Base-by-base conservation (phyloP, 23 red algal species). In the Cyanidiococcus yangmingshanensis region DNA sequence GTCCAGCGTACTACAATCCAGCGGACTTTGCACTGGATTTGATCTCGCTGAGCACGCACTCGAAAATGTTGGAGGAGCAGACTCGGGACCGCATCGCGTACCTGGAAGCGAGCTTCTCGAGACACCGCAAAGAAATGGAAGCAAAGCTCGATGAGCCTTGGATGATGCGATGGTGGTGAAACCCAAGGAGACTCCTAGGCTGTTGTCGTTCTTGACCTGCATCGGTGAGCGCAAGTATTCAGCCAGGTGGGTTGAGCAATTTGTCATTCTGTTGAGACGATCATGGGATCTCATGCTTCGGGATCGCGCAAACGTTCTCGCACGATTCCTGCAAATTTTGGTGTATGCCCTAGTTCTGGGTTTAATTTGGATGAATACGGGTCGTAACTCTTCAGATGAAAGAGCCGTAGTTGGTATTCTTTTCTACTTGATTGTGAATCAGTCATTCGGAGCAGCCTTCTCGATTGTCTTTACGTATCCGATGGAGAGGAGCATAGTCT, bases 1-100 rank as follows among this genome's bases (percentile, higher is more conserved):
- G 88, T 37, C 94, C 94, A 24, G 58, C 76, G 3, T 80, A 85
- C 38, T 98, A 89, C 76, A 98, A 98, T 58, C 94, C 94, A 35
- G 94, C 94, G 32, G 94, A 98, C 40, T 98, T 91, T 77, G 90
- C 90, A 50, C 39, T 98, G 17, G 94, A 98, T 59, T 80, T 90
- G 39, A 76, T 91, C 2, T 89, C 88, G 37, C 38, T 87, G 18
- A 85, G 89, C 59, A 67, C 82, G 33, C 68, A 25, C 38, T 39
- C 58, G 39, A 68, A 81, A 21, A 59, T 41, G n/a, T 24, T 58
- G 38, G 63, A 71, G 63, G 32, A 71, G 63, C 63, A 71, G 63
- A 71, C 63, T 7, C 63, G 63, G 63, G 39, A 38, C 3, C 71
- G 67, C 16, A 84, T 84, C 3, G 30, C 41, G 12, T 78, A 54